Base-by-base conservation (phyloP, 208 protist species). In the Acanthamoeba divionensis region DNA sequence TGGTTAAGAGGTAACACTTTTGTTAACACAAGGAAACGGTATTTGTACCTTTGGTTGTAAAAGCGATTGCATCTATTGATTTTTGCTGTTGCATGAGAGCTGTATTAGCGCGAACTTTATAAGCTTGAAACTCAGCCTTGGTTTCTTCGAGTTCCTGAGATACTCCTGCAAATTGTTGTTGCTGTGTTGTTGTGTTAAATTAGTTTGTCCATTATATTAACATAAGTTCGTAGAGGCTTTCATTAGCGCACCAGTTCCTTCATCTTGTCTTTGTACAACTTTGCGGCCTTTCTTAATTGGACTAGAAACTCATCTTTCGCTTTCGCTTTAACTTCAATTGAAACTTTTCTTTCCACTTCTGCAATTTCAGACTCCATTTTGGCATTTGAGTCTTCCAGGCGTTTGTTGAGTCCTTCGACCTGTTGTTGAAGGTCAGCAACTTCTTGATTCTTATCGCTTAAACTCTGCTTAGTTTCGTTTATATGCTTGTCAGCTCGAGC, bases 201-300 rank as follows among this genome's bases (percentile, higher is more conserved):
- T n/a, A n/a, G n/a, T n/a, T n/a, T n/a, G n/a, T n/a, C n/a, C n/a
- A n/a, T n/a, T n/a, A n/a, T n/a, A n/a, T n/a, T n/a, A n/a, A n/a
- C n/a, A n/a, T n/a, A n/a, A n/a, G n/a, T n/a, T n/a, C n/a, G n/a
- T n/a, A n/a, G n/a, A n/a, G n/a, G n/a, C n/a, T n/a, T n/a, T n/a
- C n/a, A n/a, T n/a, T n/a, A n/a, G n/a, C 60, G 44, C 60, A 80
- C 71, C 44, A 80, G 24, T 57, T 80, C 71, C 24, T 80, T 80
- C 71, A 80, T 80, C 71, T 80, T 80, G 7, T 80, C 71, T 33
- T 80, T 80, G 71, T 80, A 80, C 24, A 80, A 44, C 47, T 80
- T 44, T 2, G 71, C 71, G 47, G 71, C 71, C 47, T 80, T 80
- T 29, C 71, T 44, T 13, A 80, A 50, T 50, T 80, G 71, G 48